Base-by-base conservation (phyloP, 1,139 yeast species). In the Candida anutae region DNA sequence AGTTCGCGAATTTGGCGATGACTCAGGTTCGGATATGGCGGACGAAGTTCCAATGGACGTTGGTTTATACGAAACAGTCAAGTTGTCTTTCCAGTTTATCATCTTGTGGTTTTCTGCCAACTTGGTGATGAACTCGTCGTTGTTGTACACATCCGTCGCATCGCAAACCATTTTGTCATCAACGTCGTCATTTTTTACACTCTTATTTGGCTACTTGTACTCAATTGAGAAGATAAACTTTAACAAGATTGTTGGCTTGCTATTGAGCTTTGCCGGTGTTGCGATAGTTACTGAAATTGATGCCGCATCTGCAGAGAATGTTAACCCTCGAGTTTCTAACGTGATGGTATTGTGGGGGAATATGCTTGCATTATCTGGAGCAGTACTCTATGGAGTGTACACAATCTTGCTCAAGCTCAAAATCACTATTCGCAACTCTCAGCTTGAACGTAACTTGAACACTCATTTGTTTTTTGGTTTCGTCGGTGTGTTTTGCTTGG, bases 381-480 rank as follows among this genome's bases (percentile, higher is more conserved):
- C 98, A 0, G 50, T 83, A 15, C 68, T 88, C 23, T 90, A 90
- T 48, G 97, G 97, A 16, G 58, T 85, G n/a, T 90, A 90, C 56
- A 84, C 97, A 14, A 85, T 94, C 5, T 53, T 90, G 30, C 61
- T 90, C 30, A 90, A 90, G 49, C 63, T 71, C 42, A 73, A 70
- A 41, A 84, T 87, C 11, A 46, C 58, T 22, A 48, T 55, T 16
- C 54, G 51, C 19, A 46, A 52, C 35, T 50, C 67, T 8, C 69
- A 71, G 26, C 74, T 74, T 37, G 96, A 88, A 47, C 63, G 80
- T 14, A 61, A 80, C 27, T 65, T 90, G 31, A 80, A 90, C 51
- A 83, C 94, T 59, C 83, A 79, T 48, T 63, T 87, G 20, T 90
- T 90, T 46, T 87, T 90, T 47, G 98, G 97, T 3, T 88, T 83